A percentile compares a stretch with the other conserved stretches of the same genome.
These are phyloP conservation scores for Diaporthe sp. DNA, from an alignment of 2,329 filamentous ascomycete species.

Conservation along the genomic window DNA sequence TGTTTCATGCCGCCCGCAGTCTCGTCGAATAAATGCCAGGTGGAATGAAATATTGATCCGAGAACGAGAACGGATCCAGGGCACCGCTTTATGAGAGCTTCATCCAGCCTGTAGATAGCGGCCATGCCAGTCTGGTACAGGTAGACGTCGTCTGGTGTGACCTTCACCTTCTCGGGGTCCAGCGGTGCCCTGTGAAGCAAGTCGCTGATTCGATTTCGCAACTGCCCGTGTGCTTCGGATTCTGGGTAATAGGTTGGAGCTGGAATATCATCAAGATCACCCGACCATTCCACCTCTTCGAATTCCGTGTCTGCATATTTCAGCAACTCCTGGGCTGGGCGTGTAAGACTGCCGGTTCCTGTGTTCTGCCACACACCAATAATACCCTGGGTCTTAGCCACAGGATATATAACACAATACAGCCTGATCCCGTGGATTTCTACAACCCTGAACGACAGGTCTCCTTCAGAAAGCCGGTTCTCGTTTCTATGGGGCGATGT, in stretches of 20 bases:
- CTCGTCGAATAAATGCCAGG: slow-evolving; percentile 59
- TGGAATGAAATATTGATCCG: slow-evolving; percentile 63
- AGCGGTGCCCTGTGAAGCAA: slow-evolving; percentile 54
- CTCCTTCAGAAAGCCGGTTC: slow-evolving; percentile 44
- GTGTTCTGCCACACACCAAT: slow-evolving; percentile 57
- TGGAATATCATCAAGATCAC: slow-evolving; percentile 38
- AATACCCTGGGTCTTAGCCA: slow-evolving; percentile 47
- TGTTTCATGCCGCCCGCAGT: slow-evolving; percentile 56
- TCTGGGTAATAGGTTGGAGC: slow-evolving; percentile 53
- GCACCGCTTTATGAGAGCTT: slow-evolving; percentile 48
- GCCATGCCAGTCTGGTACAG: slow-evolving; percentile 67
- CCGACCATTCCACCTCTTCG: slow-evolving; percentile 46
- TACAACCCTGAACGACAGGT: slow-evolving; percentile 52
- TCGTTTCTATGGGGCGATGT: slow-evolving; percentile 49
- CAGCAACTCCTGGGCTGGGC: slow-evolving; percentile 57
- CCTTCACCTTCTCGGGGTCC: slow-evolving; percentile 40
- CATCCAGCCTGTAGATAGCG: slow-evolving; percentile 56
- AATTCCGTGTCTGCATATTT: slow-evolving; percentile 45
- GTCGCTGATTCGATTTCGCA: slow-evolving; percentile 53
- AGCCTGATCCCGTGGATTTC: slow-evolving; percentile 54
- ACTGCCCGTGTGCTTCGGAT: slow-evolving; percentile 47
- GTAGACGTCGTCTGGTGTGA: slow-evolving; percentile 56
- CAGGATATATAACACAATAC: slow-evolving; percentile 55
- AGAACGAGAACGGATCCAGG: slow-evolving; percentile 53
- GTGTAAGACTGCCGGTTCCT: slow-evolving; percentile 58